These are phyloP conservation scores for Triangularia setosa DNA, from an alignment of 2,329 filamentous ascomycete genomes.

Conservation along the genomic window DNA sequence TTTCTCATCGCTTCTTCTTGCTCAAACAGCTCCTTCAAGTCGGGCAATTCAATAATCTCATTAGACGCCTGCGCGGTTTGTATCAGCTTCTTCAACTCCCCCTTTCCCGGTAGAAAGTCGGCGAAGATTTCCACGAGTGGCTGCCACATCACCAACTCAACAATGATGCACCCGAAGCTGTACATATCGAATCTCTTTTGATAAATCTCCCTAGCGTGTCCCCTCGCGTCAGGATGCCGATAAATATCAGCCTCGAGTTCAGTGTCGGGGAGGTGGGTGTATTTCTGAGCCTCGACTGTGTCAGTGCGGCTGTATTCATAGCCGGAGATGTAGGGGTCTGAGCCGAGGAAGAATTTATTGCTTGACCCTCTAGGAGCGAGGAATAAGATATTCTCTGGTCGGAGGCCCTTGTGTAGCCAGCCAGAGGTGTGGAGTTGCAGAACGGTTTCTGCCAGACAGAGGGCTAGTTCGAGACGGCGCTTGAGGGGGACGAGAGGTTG, in stretches of 20 bases:
- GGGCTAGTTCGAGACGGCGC: constrained; percentile 21
- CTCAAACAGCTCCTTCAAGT: background rate
- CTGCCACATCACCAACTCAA: constrained; percentile 18
- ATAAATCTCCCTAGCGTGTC: constrained; percentile 17
- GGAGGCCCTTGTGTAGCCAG: constrained; percentile 31
- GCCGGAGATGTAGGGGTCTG: constrained; percentile 22
- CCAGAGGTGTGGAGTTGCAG: constrained; percentile 31
- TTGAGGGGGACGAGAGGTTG: constrained; percentile 11
- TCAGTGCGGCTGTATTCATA: constrained; percentile 23
- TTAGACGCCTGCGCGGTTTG: background rate
- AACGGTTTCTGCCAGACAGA: constrained; percentile 25
- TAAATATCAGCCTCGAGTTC: constrained; percentile 23
- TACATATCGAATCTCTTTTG: constrained; percentile 26
- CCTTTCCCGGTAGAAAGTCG: background rate
- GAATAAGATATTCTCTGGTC: constrained; percentile 30
- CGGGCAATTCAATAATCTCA: background rate
- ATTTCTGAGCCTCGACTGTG: constrained; percentile 10
- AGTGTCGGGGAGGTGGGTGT: constrained; percentile 21
- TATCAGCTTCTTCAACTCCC: background rate
- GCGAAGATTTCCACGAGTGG: constrained; percentile 14
- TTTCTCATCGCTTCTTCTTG: background rate
- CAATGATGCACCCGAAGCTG: constrained; percentile 18
- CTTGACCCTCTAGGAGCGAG: constrained; percentile 18
- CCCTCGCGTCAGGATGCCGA: constrained; percentile 21
- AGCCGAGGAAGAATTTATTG: constrained; percentile 13